phyloP scores from a whole-genome alignment of 768 basidiomycete genomes.

The Amanita muscaria region DNA sequence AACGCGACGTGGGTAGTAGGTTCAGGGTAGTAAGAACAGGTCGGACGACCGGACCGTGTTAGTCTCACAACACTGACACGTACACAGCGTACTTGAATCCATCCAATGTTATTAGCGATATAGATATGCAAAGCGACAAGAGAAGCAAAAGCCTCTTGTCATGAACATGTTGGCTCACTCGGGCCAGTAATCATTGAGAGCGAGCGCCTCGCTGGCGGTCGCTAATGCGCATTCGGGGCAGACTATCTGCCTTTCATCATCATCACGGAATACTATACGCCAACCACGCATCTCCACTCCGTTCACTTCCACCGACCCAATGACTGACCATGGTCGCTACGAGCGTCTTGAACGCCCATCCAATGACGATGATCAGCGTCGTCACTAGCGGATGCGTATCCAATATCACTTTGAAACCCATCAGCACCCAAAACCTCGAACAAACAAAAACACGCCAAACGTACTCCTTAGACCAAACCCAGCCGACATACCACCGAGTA shows the following conservation, averaged over 20 bases:
- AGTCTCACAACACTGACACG: no score
- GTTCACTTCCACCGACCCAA: conserved; percentile 50
- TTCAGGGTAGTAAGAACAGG: no score
- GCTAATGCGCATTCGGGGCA: no score
- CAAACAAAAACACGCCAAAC: conserved; percentile 8
- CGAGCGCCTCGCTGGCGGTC: no score
- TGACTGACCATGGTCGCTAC: conserved; percentile 52
- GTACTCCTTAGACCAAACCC: conserved; percentile 78
- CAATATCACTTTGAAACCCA: conserved; percentile 48
- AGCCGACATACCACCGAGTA: conserved; percentile 79
- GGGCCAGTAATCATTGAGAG: no score
- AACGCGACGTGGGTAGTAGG: conserved; percentile 2
- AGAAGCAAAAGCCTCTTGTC: no score
- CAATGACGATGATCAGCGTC: conserved; percentile 62
- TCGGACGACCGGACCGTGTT: no score
- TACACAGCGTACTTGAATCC: no score
- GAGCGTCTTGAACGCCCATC: conserved; percentile 64
- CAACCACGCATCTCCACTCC: conserved; percentile 61
- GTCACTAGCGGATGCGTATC: conserved; percentile 70
- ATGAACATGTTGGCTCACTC: no score
- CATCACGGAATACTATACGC: conserved; percentile 71
- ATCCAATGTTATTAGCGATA: no score
- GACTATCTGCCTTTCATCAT: background rate
- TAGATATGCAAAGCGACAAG: no score
- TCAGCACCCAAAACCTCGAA: background rate